Base-by-base conservation (phyloP, 768 basidiomycete genomes). In the Amanita jacksonii region DNA sequence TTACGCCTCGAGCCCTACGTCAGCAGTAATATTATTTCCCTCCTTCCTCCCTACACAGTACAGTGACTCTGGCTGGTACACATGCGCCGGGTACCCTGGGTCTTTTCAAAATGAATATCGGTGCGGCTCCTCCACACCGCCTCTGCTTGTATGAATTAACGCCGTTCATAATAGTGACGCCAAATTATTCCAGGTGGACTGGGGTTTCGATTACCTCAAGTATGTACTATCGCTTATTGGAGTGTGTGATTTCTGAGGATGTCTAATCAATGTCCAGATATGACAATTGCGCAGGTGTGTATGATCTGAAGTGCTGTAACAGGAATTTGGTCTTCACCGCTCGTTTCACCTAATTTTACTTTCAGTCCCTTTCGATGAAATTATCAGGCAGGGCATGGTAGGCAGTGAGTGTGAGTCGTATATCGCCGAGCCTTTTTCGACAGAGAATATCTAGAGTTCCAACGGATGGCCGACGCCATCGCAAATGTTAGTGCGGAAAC, bases 141-240 rank as follows among this genome's bases (percentile, higher is more conserved):
- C 27, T n/a, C n/a, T n/a, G n/a, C n/a, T n/a, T n/a, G n/a, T n/a
- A n/a, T n/a, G n/a, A 12, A 12, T 28, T 28, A 12, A 28, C 27
- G 3, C 22, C 30, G 30, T 33, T 8, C 31, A 13, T 33, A 31
- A 23, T 24, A 77, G 77, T 48, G 79, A 81, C 56, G 66, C 65
- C 23, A 70, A 73, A 53, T 53, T 70, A 7, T 82, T 82, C 61
- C 70, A 69, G 48, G 27, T 28, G 7, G 69, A 74, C 37, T 82
- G 80, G 80, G 77, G 77, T 5, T 80, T 81, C 41, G 76, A 81
- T 54, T 66, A 75, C 46, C 62, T 81, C 15, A 81, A 81, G 79
- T 79, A 44, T 50, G 2, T 35, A 38, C 37, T 25, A 35, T 23
- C 28, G 24, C 35, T 12, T 10, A 23, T 25, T 18, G 36, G 5